Evolutionary conservation across 371 early-diverging fungal species (phyloP).

Genomic region (Saksenaea vasiformis): DNA sequence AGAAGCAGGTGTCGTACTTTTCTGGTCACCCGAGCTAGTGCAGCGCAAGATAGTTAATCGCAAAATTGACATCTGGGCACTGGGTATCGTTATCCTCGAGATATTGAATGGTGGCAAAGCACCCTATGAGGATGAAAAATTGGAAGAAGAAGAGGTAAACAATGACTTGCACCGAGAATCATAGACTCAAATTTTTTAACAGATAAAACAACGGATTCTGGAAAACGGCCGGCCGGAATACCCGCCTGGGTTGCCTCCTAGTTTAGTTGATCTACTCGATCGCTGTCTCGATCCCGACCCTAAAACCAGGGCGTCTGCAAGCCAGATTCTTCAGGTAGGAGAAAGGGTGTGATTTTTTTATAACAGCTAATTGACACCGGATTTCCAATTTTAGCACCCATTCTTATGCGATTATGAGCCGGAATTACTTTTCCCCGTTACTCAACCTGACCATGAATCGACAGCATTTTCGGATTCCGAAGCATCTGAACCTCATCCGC

Average conservation of each 20-base stretch:
- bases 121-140: constrained; percentile 52
- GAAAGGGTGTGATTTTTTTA: background rate
- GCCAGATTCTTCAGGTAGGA: constrained; percentile 36
- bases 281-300: constrained; percentile 45
- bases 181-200: background rate
- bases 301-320: constrained; percentile 33
- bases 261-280: constrained; percentile 40
- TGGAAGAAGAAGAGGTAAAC: constrained; percentile 49
- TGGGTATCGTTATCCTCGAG: constrained; percentile 52
- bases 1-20: constrained; percentile 55
- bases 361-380: constrained; percentile 1
- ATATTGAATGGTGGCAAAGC: constrained; percentile 51
- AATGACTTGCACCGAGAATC: background rate
- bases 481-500: constrained; percentile 9
- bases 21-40: constrained; percentile 56
- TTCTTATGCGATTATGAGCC: constrained; percentile 43
- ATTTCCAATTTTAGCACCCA: constrained; percentile 30
- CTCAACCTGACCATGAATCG: constrained; percentile 16
- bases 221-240: constrained; percentile 39
- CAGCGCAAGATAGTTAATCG: constrained; percentile 46
- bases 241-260: constrained; percentile 38
- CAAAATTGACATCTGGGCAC: constrained; percentile 52
- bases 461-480: constrained; percentile 24
- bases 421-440: constrained; percentile 38
- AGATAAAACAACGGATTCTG: constrained; percentile 53